Base-by-base conservation (phyloP, 495 filamentous ascomycete genomes). In the Trichocladium uniseriatum region DNA sequence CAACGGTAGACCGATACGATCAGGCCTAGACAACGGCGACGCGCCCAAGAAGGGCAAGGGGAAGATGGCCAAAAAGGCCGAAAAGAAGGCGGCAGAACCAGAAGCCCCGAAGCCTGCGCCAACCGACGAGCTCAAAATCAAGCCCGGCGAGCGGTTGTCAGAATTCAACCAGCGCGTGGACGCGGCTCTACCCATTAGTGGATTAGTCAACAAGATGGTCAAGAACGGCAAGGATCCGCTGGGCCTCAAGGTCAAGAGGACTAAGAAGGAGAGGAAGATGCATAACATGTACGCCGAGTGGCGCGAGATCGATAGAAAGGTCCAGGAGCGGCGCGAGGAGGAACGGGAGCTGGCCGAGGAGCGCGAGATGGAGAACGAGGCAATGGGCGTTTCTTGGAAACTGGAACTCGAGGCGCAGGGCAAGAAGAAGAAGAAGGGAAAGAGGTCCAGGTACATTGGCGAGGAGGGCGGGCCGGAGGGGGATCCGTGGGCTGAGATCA, bases 101-200 rank as follows among this genome's bases (percentile, higher is more conserved):
- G 31, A 18, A 4, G 53, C 38, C 5, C 24, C 47, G 0, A 40
- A 41, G 4, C 28, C 31, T 5, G 36, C 41, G 28, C 42, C 38
- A 5, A 34, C 55, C 22, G 21, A 42, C 22, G 59, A 52, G 32
- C 53, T 77, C 5, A 86, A 74, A 40, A 95, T 98, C 43, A 71
- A 78, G 10, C 88, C 89, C 0, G 85, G 86, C 16, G 92, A 98
- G 66, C 74, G 76, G 21, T 70, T 98, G 49, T 80, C 79, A 1
- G 86, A 92, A 48, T 98, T 94, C 62, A 69, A 79, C 2, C 82
- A 86, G 34, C 81, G 92, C 6, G 92, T 98, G 7, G 83, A 97
- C 58, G 84, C 86, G 22, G 83, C 86, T 2, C 68, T 98, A 19
- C 92, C 92, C 0, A 63, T 98, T 9, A 68, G 79, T 15, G 77